phyloP scores from a whole-genome alignment of 2,329 filamentous ascomycete species.

The Fusarium euwallaceae region DNA sequence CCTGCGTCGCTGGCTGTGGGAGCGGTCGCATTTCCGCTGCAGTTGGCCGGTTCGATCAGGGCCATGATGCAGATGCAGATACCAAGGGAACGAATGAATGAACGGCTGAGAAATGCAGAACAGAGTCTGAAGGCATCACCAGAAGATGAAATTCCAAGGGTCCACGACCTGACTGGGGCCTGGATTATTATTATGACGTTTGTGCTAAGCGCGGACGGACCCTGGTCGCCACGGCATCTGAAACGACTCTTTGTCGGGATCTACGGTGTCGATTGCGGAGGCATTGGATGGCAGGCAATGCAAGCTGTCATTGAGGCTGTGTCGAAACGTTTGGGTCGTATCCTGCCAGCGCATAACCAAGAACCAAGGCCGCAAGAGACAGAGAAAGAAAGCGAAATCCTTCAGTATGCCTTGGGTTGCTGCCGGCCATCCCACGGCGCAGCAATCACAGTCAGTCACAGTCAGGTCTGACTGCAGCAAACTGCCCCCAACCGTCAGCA shows the following conservation, averaged over 20 bases:
- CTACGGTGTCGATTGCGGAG: conserved; percentile 26
- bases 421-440: conserved; percentile 5
- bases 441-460: neutral
- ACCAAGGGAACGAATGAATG: neutral
- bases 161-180: conserved; percentile 30
- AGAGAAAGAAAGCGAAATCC: neutral
- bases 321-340: conserved; percentile 29
- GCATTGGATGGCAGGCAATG: conserved; percentile 38
- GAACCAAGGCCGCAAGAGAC: neutral
- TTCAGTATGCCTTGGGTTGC: neutral
- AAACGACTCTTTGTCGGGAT: conserved; percentile 43
- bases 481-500: neutral
- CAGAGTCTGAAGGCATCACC: conserved; percentile 26
- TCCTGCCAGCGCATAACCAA: conserved; percentile 38
- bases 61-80: conserved; percentile 59
- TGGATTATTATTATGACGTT: conserved; percentile 45
- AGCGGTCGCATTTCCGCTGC: conserved; percentile 65
- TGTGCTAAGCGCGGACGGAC: conserved; percentile 43
- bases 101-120: conserved; percentile 11
- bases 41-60: conserved; percentile 70
- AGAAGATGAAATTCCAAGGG: conserved; percentile 18
- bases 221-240: conserved; percentile 38
- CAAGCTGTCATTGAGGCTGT: conserved; percentile 43
- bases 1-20: conserved; percentile 66
- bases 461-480: conserved; percentile 5